phyloP scores from a whole-genome alignment of 257 asterid species.

The Buddleja alternifolia region DNA sequence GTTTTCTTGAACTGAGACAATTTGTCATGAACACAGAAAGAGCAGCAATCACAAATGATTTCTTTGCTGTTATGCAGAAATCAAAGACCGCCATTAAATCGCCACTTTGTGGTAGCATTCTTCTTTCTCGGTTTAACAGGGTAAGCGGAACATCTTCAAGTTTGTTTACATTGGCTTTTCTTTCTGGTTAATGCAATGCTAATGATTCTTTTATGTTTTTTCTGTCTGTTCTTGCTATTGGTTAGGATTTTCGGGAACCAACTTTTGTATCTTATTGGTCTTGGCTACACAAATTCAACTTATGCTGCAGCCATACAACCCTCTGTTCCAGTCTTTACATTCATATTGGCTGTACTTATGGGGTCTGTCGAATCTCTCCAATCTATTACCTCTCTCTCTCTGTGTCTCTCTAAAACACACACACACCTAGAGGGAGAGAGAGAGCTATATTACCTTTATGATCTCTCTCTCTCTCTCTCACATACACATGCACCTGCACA shows the following conservation, averaged over 20 bases:
- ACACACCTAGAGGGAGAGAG: background rate
- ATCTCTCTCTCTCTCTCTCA: too few species aligned
- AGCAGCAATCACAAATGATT: background rate
- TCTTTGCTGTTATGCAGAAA: conserved; percentile 57
- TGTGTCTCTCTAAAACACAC: background rate
- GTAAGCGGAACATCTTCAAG: conserved; percentile 45
- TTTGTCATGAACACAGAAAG: background rate
- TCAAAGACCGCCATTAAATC: conserved; percentile 66
- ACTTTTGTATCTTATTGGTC: conserved; percentile 92
- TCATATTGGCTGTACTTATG: conserved; percentile 81
- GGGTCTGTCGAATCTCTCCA: conserved; percentile 65
- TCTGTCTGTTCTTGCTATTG: conserved; percentile 28
- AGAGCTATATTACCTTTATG: too few species aligned
- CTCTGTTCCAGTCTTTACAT: conserved; percentile 93
- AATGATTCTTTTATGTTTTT: conserved; percentile 22
- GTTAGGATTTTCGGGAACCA: conserved; percentile 91
- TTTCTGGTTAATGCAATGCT: conserved; percentile 20
- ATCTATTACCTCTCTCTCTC: conserved; percentile 16
- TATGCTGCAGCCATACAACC: conserved; percentile 99
- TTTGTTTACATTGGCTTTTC: conserved; percentile 14
- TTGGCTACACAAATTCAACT: conserved; percentile 91
- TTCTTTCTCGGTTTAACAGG: conserved; percentile 97
- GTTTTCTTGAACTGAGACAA: background rate
- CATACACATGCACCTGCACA: too few species aligned
- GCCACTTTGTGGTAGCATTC: conserved; percentile 65